Conservation (phyloP, 257 asterid species). For the Scutellaria minor region DNA sequence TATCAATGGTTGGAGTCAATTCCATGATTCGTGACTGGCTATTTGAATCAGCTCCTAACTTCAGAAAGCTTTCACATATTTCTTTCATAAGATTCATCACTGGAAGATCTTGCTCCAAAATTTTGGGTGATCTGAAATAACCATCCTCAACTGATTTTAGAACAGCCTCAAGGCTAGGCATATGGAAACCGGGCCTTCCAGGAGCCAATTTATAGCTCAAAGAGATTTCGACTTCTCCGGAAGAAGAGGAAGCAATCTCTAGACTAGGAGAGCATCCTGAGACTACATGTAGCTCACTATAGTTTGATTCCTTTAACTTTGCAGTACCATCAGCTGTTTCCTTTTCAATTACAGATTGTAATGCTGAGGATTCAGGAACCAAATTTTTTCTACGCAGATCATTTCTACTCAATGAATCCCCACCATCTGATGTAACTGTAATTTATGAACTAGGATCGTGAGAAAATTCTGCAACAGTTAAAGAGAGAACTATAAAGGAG, state of each 20-base stretch:
- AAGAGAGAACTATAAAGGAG: constrained; percentile 24
- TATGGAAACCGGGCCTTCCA: constrained; percentile 46
- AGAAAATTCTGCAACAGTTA: constrained; percentile 32
- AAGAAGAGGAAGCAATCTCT: constrained; percentile 61
- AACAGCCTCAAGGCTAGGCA: constrained; percentile 58
- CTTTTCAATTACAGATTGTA: constrained; percentile 36
- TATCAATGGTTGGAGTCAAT: constrained; percentile 26
- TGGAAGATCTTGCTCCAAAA: constrained; percentile 51
- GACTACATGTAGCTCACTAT: constrained; percentile 33
- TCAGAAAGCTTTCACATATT: constrained; percentile 56
- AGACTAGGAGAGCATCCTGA: constrained; percentile 38
- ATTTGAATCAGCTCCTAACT: constrained; percentile 48
- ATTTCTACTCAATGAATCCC: constrained; percentile 38
- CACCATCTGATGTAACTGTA: constrained; percentile 51
- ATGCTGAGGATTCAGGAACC: constrained; percentile 35
- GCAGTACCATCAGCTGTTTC: constrained; percentile 31
- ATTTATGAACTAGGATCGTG: constrained; percentile 26
- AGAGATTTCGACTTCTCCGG: constrained; percentile 59
- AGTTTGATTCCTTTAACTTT: constrained; percentile 38
- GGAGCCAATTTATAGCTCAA: constrained; percentile 45
- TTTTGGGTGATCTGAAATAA: constrained; percentile 51
- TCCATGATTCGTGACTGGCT: constrained; percentile 36
- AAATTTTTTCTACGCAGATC: constrained; percentile 34
- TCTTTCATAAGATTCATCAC: constrained; percentile 61
- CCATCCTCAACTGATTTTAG: constrained; percentile 53